Percentiles rank a stretch among this genome's conserved stretches.
phyloP scores from a whole-genome alignment of 306 rosid species.

The Acmispon strigosus region DNA sequence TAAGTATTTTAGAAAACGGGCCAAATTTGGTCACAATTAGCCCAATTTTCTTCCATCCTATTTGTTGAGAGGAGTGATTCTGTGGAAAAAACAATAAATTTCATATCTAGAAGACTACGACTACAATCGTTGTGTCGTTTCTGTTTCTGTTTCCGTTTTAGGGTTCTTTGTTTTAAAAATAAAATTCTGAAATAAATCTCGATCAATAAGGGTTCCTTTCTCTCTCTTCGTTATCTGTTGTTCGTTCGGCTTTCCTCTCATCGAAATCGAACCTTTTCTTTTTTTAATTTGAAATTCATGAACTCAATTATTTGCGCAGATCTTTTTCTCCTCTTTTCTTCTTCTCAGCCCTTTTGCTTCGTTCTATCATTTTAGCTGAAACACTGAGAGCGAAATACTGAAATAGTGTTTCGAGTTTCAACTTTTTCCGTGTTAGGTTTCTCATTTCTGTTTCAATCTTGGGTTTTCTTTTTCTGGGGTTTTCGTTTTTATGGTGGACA shows the following conservation, averaged over 20 bases:
- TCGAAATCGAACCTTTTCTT: constrained; percentile 18
- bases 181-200: constrained; percentile 15
- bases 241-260: not conserved
- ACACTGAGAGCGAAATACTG: not conserved
- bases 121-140: not conserved
- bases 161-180: not conserved
- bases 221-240: not conserved
- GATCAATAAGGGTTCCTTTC: constrained; percentile 55
- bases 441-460: constrained; percentile 14
- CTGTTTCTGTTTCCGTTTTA: not conserved
- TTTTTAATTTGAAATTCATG: not conserved
- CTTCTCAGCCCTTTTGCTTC: not conserved
- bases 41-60: too few relatives aligned
- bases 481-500: constrained; percentile 32
- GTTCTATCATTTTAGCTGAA: constrained; percentile 17
- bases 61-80: too few relatives aligned
- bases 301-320: constrained; percentile 24
- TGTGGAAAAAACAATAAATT: too few relatives aligned
- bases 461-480: constrained; percentile 12
- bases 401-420: constrained; percentile 22
- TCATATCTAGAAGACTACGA: not conserved
- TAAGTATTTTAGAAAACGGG: too few relatives aligned
- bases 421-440: not conserved
- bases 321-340: constrained; percentile 15
- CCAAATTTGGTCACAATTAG: too few relatives aligned